Evolutionary conservation across 108 stramenopile species (phyloP), one percentile per base, ranked within the genome.

Genomic region (Cylindrotheca fusiformis): DNA sequence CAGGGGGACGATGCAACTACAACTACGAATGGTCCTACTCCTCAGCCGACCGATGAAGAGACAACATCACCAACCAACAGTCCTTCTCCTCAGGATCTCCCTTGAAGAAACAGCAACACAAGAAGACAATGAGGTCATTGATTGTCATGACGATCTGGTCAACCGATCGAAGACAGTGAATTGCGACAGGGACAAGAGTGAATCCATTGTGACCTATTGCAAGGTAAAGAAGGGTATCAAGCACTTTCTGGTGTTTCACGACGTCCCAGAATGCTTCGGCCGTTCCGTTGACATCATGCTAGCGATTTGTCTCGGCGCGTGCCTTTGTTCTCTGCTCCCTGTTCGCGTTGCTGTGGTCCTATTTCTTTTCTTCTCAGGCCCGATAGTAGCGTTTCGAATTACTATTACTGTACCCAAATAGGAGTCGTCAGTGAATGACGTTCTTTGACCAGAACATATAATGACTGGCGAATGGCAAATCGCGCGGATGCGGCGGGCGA

Each of bases 11-110:
- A 2, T 71, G 52, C 49, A 60, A 71, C 30, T 63, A 58, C 47
- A 22, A 44, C n/a, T 17, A 63, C 64, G 50, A 64, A 62, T 12
- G 70, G 62, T n/a, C n/a, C n/a, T n/a, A n/a, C n/a, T n/a, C n/a
- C n/a, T n/a, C n/a, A n/a, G n/a, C n/a, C n/a, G n/a, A n/a, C n/a
- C n/a, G n/a, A n/a, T n/a, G n/a, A n/a, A n/a, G n/a, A n/a, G n/a
- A n/a, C n/a, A n/a, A n/a, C n/a, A n/a, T n/a, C n/a, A n/a, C n/a
- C n/a, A n/a, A n/a, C n/a, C n/a, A n/a, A n/a, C n/a, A n/a, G n/a
- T n/a, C n/a, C n/a, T n/a, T n/a, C n/a, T n/a, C n/a, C n/a, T n/a
- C n/a, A n/a, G n/a, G n/a, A n/a, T n/a, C n/a, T n/a, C n/a, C n/a
- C n/a, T n/a, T n/a, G n/a, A n/a, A n/a, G n/a, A n/a, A n/a, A n/a